Evolutionary conservation across 495 filamentous ascomycete species (phyloP), one percentile per base, ranked within the genome.

Genomic region (Penicillium arizonense): DNA sequence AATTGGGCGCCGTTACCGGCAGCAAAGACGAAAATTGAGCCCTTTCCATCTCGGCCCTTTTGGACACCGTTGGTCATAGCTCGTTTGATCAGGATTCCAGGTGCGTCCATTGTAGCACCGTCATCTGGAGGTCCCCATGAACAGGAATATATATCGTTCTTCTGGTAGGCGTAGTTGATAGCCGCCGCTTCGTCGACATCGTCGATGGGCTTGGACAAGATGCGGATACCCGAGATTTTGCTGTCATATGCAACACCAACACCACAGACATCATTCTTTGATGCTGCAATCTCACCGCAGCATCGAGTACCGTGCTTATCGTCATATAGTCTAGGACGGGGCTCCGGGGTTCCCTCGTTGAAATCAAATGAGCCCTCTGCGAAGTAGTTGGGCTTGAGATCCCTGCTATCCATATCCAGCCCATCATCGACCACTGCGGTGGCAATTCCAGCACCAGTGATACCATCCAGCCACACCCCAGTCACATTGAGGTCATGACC

Each of bases 121-220:
- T 97, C 91, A 59, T 98, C 94, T 4, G 89, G 89, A 28, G 94
- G 94, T 0, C 94, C 94, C 94, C 94, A 98, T 0, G 93, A 97
- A 71, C 94, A 98, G 9, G 94, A 98, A 70, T 97, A 98, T 40
- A 98, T 97, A 53, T 96, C 87, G 63, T 96, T 98, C 35, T 89
- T 77, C 57, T 97, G 85, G 62, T 82, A 94, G 21, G 84, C 90
- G 69, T 91, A 96, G 73, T 95, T 96, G 79, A 98, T 85, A 18
- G 94, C 88, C 2, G 84, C 75, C 24, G 94, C 93, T 71, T 98
- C 94, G 61, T 98, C 94, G 28, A 87, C 84, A 69, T 98, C 94
- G 46, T 85, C 85, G 57, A 98, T 96, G n/a, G 87, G 69, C 56
- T 87, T 88, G 20, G 89, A 94, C 18, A 98, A 75, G 59, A 98